Evolutionary conservation across 352 stramenopile genomes (phyloP).

Genomic region (Phytopythium cucurbitacearum): DNA sequence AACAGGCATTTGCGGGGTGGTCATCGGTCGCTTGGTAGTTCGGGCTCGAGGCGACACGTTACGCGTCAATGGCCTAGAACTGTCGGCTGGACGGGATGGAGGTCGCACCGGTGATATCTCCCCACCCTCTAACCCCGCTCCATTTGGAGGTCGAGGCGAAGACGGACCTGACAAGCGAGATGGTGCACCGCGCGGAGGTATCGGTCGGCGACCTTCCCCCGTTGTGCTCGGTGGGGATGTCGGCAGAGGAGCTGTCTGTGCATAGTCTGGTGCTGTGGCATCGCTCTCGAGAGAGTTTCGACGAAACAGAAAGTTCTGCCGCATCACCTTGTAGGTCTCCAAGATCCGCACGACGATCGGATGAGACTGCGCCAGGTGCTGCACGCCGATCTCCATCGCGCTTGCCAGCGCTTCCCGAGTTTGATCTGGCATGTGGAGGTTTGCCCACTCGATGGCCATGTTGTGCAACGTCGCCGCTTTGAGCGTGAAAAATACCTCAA

Average conservation of each 20-base stretch:
- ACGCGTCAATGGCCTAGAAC: conserved; percentile 2
- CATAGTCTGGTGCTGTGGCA: not conserved
- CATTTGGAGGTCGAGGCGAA: conserved; percentile 8
- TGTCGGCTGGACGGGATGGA: conserved; percentile 8
- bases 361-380: conserved; percentile 43
- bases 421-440: conserved; percentile 56
- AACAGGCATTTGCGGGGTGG: conserved; percentile 28
- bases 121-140: conserved; percentile 9
- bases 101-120: conserved; percentile 17
- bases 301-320: conserved; percentile 57
- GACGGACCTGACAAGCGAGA: conserved; percentile 13
- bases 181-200: conserved; percentile 3
- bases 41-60: conserved; percentile 34
- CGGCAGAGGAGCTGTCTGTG: conserved; percentile 3
- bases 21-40: conserved; percentile 26
- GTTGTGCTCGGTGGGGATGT: not conserved
- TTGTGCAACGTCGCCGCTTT: conserved; percentile 65
- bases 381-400: conserved; percentile 60
- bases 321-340: conserved; percentile 69
- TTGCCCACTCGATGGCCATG: conserved; percentile 67
- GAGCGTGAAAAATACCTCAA: conserved; percentile 45
- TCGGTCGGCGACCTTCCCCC: conserved; percentile 7
- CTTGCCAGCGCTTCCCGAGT: conserved; percentile 47
- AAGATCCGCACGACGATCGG: conserved; percentile 49
- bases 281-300: conserved; percentile 9